A percentile compares a stretch with the other conserved stretches of the same genome.
phyloP scores from a whole-genome alignment of 2,329 filamentous ascomycete species.

The Cladobotryum mycophilum region DNA sequence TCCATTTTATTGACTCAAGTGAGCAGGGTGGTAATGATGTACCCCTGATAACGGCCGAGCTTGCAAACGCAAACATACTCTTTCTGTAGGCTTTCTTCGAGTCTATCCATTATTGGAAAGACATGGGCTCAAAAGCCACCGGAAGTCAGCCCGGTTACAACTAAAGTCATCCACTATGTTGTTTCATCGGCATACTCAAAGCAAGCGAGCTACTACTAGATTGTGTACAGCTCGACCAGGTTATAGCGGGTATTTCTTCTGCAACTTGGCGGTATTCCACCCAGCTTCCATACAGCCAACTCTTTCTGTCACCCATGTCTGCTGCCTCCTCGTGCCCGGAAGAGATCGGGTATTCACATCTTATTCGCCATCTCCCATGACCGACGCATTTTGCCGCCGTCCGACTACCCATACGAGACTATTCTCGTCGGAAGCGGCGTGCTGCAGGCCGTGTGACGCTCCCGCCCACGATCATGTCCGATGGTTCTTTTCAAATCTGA shows the following conservation, averaged over 20 bases:
- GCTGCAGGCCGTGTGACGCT: conserved; percentile 24
- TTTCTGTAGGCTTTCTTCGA: not conserved
- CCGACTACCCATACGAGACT: conserved; percentile 27
- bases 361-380: not conserved
- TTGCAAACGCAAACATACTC: not conserved
- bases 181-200: not conserved
- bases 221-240: conserved; percentile 9
- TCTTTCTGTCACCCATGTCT: conserved; percentile 1
- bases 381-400: not conserved
- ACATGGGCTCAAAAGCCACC: conserved; percentile 5
- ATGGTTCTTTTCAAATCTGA: not conserved
- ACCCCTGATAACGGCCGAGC: not conserved
- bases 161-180: not conserved
- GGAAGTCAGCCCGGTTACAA: conserved; percentile 5
- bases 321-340: conserved; percentile 6
- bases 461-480: not conserved
- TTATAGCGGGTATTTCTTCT: not conserved
- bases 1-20: not conserved
- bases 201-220: conserved; percentile 8
- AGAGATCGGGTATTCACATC: not conserved
- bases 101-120: conserved; percentile 5
- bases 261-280: not conserved
- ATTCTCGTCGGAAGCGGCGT: conserved; percentile 30
- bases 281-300: conserved; percentile 5
- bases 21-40: not conserved